Conservation (phyloP, 768 basidiomycete genomes). For the Ramaria rubella region DNA sequence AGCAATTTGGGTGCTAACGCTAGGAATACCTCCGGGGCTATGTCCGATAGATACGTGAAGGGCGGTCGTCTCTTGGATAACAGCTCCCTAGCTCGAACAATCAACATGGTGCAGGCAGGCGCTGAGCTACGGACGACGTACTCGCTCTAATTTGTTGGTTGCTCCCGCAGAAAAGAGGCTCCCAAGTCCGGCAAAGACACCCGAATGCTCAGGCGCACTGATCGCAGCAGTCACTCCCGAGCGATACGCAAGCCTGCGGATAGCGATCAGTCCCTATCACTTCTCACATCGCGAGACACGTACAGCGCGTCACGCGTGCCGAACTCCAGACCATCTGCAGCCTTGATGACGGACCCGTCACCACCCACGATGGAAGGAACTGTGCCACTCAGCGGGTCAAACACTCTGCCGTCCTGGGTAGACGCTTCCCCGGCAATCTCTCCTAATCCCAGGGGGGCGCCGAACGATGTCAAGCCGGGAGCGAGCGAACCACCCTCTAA, state of each 20-base stretch:
- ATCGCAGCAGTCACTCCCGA: constrained; percentile 68
- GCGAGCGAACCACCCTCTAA: constrained; percentile 53
- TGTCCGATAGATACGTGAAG: constrained; percentile 50
- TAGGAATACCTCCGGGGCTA: constrained; percentile 19
- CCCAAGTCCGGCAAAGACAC: constrained; percentile 59
- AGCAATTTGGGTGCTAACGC: constrained; percentile 32
- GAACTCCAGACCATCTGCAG: constrained; percentile 37
- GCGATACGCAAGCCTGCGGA: constrained; percentile 59
- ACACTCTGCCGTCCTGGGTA: constrained; percentile 44
- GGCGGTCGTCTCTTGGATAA: constrained; percentile 59
- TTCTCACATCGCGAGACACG: neutral
- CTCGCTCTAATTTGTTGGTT: constrained; percentile 44
- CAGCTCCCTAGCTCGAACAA: constrained; percentile 36
- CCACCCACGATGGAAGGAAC: constrained; percentile 33
- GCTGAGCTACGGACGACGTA: neutral
- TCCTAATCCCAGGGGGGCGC: constrained; percentile 50
- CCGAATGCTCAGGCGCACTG: constrained; percentile 46
- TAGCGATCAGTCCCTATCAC: constrained; percentile 2
- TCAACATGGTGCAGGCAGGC: neutral
- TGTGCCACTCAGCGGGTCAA: constrained; percentile 36
- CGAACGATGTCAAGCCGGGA: constrained; percentile 38
- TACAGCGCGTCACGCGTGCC: constrained; percentile 5
- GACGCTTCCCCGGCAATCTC: constrained; percentile 61
- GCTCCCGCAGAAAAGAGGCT: constrained; percentile 56
- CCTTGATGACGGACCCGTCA: constrained; percentile 42